Evolutionary conservation across 805 yeast species (phyloP), one percentile per base, ranked within the genome.

Genomic region (Nakazawaea ambrosiae): DNA sequence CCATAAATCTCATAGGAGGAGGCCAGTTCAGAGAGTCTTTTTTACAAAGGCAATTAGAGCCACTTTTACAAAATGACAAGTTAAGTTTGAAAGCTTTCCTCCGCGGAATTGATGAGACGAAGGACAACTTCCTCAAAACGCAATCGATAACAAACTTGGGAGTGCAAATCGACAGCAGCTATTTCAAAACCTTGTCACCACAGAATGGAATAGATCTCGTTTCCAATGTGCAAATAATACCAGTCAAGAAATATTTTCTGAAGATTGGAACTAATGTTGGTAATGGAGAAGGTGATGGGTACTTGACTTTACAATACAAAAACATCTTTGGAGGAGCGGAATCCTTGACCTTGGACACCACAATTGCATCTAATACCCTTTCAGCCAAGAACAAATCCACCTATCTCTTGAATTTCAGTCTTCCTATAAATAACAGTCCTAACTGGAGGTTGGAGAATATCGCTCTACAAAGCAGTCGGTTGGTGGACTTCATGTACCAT

Each of bases 251-350:
- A 46, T 82, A 88, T 49, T 70, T 73, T 42, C 89, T 95, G 37
- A 84, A 83, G 49, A 85, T 97, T 1, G 99, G 99, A 4, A 92
- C 97, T 2, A 89, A 88, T 57, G 75, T 92, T 6, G 97, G 97
- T 2, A 90, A 92, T 53, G 95, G 95, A 23, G 97, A 92, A 63
- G 98, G 97, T 22, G 92, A 85, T 53, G 97, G 97, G 1, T 88
- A 89, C 52, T 68, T 87, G 33, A 80, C 85, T 23, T 75, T 89
- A 39, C 88, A 78, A 55, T 63, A 71, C 53, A 65, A 65, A 37
- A 75, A 75, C 48, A 50, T 74, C 15, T 70, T 73, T 57, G 81
- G 80, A 0, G 81, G 80, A 8, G 78, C 71, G 3, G 81, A 75
- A 45, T 57, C 55, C 26, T 45, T 75, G 23, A 60, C 61, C 23